These are phyloP conservation scores for Pulveroboletus sp. DNA, from an alignment of 768 basidiomycete species.

Conservation along the genomic window DNA sequence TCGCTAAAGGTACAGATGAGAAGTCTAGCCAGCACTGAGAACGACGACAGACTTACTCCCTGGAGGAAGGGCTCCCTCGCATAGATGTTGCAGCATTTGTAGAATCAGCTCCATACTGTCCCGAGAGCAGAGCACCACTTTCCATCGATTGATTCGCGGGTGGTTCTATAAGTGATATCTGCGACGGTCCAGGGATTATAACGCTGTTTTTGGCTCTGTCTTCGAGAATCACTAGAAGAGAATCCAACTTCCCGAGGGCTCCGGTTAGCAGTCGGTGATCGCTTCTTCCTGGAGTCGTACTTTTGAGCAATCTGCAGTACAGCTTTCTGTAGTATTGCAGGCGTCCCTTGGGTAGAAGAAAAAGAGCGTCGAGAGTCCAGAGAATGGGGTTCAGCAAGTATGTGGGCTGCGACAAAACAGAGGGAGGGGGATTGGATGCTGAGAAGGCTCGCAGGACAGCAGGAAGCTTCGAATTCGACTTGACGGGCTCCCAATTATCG, in stretches of 20 bases:
- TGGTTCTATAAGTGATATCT: not conserved
- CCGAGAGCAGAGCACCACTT: conserved; percentile 12
- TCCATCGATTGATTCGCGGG: conserved; percentile 1
- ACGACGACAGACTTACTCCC: conserved; percentile 41
- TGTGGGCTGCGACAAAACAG: conserved; percentile 32
- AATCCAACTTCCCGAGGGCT: conserved; percentile 78
- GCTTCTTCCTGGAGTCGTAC: conserved; percentile 78
- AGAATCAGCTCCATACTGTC: conserved; percentile 22
- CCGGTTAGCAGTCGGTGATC: conserved; percentile 79
- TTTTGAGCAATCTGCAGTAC: conserved; percentile 80
- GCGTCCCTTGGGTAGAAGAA: conserved; percentile 78
- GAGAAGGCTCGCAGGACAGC: conserved; percentile 70
- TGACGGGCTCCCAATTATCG: conserved; percentile 78
- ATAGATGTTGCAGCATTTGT: conserved; percentile 50
- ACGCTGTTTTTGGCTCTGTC: conserved; percentile 43
- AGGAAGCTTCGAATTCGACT: conserved; percentile 66
- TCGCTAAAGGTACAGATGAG: conserved; percentile 37
- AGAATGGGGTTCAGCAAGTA: conserved; percentile 35
- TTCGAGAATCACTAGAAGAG: conserved; percentile 64
- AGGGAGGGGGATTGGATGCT: conserved; percentile 52
- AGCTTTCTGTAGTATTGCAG: conserved; percentile 91
- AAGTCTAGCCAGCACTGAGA: not conserved
- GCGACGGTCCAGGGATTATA: not conserved
- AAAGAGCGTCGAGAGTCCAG: conserved; percentile 88
- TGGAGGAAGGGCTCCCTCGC: conserved; percentile 48